A percentile compares a stretch with the other conserved stretches of the same genome.
Evolutionary conservation across 768 basidiomycete species (phyloP).

Genomic region (Calocybe indica): DNA sequence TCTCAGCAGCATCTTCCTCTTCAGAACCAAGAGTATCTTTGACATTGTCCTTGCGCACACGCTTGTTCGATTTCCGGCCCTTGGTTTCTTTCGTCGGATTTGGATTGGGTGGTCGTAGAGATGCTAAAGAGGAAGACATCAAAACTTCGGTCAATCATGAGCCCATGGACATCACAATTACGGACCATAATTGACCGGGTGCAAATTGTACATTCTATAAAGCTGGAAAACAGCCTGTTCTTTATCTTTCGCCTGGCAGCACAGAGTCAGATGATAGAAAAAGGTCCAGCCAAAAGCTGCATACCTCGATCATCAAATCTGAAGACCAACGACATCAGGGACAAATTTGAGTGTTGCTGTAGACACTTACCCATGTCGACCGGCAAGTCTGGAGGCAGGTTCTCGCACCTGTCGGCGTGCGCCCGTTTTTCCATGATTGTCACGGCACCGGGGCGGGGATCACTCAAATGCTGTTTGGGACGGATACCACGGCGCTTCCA

Average conservation of each 20-base stretch:
- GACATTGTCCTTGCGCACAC: conserved; percentile 11
- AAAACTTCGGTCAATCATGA: background rate
- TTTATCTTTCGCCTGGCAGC: conserved; percentile 69
- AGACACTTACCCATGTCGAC: conserved; percentile 53
- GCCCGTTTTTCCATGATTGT: conserved; percentile 83
- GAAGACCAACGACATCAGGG: conserved; percentile 8
- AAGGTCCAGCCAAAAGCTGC: conserved; percentile 6
- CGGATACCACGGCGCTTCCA: conserved; percentile 73
- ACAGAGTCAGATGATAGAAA: background rate
- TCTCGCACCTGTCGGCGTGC: conserved; percentile 78
- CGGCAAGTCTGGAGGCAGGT: conserved; percentile 56
- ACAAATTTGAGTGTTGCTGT: conserved; percentile 5
- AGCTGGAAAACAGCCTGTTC: conserved; percentile 91
- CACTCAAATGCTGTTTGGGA: conserved; percentile 91
- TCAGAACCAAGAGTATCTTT: conserved; percentile 6
- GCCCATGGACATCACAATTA: conserved; percentile 10
- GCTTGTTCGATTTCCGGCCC: conserved; percentile 38
- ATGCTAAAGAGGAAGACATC: conserved; percentile 20
- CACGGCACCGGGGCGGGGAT: conserved; percentile 80
- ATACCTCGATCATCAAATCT: conserved; percentile 84
- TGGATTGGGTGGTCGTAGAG: conserved; percentile 35
- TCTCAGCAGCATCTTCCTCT: conserved; percentile 1
- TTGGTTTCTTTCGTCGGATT: conserved; percentile 38
- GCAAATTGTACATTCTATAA: conserved; percentile 68
- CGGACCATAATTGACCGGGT: conserved; percentile 56